Conservation (phyloP, 192 early-diverging fungal genomes). For the Entomortierella lignicola region DNA sequence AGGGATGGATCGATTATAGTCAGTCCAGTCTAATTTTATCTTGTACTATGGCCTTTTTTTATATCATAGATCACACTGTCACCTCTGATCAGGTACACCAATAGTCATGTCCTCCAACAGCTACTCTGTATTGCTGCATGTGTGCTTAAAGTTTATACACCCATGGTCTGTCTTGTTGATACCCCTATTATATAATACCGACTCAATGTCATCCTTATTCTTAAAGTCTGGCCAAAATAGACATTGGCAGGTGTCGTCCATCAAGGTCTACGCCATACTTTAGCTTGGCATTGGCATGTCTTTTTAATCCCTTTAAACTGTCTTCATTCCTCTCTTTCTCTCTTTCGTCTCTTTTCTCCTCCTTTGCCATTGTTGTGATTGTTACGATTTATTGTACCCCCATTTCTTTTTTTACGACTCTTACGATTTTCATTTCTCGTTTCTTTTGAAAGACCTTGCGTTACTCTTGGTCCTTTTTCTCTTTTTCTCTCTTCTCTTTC, state of each 20-base stretch:
- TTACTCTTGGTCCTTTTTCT: too few species aligned
- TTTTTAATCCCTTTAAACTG: background rate
- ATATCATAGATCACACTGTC: background rate
- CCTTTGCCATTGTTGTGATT: background rate
- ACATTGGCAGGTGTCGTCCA: background rate
- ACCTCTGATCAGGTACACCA: background rate
- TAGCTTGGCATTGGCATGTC: too few species aligned
- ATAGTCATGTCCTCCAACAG: background rate
- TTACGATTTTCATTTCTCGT: background rate
- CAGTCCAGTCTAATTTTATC: background rate
- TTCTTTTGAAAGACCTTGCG: too few species aligned
- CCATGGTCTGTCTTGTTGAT: too few species aligned
- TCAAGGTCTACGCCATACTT: background rate
- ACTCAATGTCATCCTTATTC: too few species aligned
- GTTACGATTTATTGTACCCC: background rate
- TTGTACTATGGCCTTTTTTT: background rate
- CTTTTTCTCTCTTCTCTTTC: background rate
- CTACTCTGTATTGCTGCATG: too few species aligned
- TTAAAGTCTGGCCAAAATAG: too few species aligned
- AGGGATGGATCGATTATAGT: too few species aligned
- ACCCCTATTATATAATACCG: too few species aligned
- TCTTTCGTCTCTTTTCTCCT: background rate
- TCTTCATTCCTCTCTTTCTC: background rate
- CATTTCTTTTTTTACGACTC: background rate
- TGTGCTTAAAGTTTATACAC: too few species aligned